Conservation (phyloP, 495 filamentous ascomycete species). For the Hypomontagnella monticulosa region DNA sequence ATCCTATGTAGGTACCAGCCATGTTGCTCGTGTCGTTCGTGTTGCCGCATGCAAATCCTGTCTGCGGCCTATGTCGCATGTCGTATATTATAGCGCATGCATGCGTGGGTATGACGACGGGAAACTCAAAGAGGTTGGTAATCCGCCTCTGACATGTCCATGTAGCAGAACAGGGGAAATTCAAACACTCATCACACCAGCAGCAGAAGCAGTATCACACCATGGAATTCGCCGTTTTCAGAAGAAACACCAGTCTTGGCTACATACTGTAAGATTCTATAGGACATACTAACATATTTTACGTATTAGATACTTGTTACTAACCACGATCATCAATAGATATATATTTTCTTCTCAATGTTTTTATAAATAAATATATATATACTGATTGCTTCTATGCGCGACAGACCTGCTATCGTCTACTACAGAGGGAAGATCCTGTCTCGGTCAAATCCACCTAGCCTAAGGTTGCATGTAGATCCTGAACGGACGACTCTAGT, state of each 20-base stretch:
- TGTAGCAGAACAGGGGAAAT: background rate
- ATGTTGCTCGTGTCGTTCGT: background rate
- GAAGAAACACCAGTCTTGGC: constrained; percentile 30
- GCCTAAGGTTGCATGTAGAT: constrained; percentile 32
- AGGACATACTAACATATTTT: too few species aligned
- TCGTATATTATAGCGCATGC: constrained; percentile 2
- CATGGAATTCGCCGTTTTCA: constrained; percentile 32
- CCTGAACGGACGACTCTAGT: constrained; percentile 19
- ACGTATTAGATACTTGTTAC: too few species aligned
- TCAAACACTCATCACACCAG: constrained; percentile 33
- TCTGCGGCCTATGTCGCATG: background rate
- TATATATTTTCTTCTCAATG: too few species aligned
- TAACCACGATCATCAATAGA: too few species aligned
- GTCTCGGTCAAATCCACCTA: constrained; percentile 35
- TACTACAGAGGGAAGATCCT: constrained; percentile 13
- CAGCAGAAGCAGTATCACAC: background rate
- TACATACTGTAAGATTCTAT: constrained; percentile 3
- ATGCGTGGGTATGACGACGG: constrained; percentile 4
- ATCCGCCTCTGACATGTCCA: background rate
- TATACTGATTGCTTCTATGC: background rate
- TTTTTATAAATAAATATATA: too few species aligned
- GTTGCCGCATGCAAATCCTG: background rate
- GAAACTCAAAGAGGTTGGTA: constrained; percentile 24
- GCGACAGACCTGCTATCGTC: background rate
- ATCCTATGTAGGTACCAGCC: background rate